phyloP scores from a whole-genome alignment of 768 basidiomycete genomes.

The Phanerodontia chrysosporium region DNA sequence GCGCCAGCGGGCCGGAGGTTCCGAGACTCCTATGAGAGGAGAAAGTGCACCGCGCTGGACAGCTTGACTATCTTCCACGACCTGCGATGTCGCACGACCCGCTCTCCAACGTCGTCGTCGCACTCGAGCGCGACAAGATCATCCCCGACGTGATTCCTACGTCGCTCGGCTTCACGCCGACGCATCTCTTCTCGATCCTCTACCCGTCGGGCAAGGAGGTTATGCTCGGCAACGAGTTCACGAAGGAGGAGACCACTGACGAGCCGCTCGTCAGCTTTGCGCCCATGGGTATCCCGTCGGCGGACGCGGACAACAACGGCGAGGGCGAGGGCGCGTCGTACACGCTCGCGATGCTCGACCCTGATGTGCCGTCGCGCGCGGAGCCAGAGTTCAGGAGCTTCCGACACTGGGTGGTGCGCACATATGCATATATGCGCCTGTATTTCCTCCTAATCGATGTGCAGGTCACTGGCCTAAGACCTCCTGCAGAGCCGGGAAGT shows the following conservation, averaged over 20 bases:
- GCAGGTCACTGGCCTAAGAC: constrained; percentile 37
- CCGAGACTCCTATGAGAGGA: not conserved
- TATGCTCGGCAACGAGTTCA: constrained; percentile 34
- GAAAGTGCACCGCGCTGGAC: too few relatives aligned
- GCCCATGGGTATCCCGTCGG: constrained; percentile 30
- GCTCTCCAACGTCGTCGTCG: constrained; percentile 28
- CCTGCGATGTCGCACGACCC: constrained; percentile 24
- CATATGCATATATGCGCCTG: not conserved
- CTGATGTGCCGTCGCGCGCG: constrained; percentile 27
- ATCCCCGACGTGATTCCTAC: constrained; percentile 45
- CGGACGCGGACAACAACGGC: constrained; percentile 16
- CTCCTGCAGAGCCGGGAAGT: constrained; percentile 23
- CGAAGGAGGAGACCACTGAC: constrained; percentile 35
- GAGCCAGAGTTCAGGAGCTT: constrained; percentile 24
- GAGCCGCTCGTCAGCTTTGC: constrained; percentile 48
- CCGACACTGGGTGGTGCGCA: constrained; percentile 28
- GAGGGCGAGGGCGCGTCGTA: constrained; percentile 21
- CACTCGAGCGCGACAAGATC: constrained; percentile 35
- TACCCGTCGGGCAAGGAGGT: constrained; percentile 39
- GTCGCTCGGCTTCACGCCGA: constrained; percentile 28
- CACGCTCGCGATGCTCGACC: constrained; percentile 38
- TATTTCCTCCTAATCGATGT: too few relatives aligned
- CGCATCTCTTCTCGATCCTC: constrained; percentile 40
- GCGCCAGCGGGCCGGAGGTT: not conserved
- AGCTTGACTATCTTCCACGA: not conserved